Conservation (phyloP, 1,139 yeast genomes). For the Taphrina flavorubra region DNA sequence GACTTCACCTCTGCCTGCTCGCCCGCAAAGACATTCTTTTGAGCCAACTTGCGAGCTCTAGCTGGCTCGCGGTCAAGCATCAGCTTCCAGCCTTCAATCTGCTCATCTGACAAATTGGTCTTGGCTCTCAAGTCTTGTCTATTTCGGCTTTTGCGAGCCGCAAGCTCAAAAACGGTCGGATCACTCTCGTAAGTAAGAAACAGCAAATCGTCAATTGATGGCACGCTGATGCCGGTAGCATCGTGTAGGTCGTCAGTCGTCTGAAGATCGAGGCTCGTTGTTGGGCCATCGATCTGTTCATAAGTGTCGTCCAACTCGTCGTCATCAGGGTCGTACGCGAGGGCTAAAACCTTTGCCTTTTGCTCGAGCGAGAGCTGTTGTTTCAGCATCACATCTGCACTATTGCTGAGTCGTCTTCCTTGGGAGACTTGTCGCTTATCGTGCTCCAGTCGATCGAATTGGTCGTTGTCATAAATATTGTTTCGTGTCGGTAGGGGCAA, state of each 20-base stretch:
- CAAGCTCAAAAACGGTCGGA: constrained; percentile 60
- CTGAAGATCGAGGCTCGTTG: constrained; percentile 47
- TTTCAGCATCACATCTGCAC: constrained; percentile 30
- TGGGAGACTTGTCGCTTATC: constrained; percentile 5
- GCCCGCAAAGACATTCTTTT: constrained; percentile 16
- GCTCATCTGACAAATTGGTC: constrained; percentile 79
- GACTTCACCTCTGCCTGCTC: constrained; percentile 11
- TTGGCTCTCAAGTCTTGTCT: constrained; percentile 62
- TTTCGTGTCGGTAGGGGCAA: not conserved
- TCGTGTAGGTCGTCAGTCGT: constrained; percentile 45
- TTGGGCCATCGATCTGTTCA: constrained; percentile 65
- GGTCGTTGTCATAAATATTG: constrained; percentile 22
- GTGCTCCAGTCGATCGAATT: constrained; percentile 14
- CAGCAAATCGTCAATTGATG: constrained; percentile 60
- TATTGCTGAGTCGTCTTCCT: constrained; percentile 11
- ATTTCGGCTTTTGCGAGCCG: constrained; percentile 59
- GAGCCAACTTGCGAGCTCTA: constrained; percentile 54
- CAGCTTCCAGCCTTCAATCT: constrained; percentile 90
- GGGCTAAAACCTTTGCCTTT: constrained; percentile 20
- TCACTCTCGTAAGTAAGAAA: constrained; percentile 64
- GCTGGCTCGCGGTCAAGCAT: constrained; percentile 63
- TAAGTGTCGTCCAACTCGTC: constrained; percentile 85
- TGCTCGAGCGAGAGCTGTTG: constrained; percentile 23
- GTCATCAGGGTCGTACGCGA: constrained; percentile 57
- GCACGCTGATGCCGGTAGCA: constrained; percentile 48